Evolutionary conservation across 306 rosid species (phyloP).

Genomic region (Vachellia collinsii): DNA sequence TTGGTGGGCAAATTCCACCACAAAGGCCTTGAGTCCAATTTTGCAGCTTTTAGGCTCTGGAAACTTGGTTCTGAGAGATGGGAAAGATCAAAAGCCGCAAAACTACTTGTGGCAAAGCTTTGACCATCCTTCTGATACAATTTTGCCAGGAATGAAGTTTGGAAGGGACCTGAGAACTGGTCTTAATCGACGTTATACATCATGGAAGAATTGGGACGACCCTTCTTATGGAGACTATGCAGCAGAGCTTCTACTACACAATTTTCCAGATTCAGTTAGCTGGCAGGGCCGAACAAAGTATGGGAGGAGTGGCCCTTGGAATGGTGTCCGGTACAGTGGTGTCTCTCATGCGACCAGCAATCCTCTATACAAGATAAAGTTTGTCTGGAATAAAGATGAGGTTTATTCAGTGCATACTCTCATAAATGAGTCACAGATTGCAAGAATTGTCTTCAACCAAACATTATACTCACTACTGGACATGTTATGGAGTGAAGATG

Average conservation of each 20-base stretch:
- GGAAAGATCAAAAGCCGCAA: constrained; percentile 12
- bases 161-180: constrained; percentile 35
- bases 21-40: not conserved
- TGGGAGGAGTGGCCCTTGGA: not conserved
- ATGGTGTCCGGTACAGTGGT: not conserved
- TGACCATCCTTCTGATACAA: constrained; percentile 31
- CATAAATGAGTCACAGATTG: not conserved
- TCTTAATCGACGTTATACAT: not conserved
- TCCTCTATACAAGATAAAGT: not conserved
- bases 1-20: constrained; percentile 38
- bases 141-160: constrained; percentile 39
- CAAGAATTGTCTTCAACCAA: not conserved
- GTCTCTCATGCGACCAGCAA: not conserved
- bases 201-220: constrained; percentile 39
- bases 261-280: not conserved
- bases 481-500: not conserved
- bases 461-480: not conserved
- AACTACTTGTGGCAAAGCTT: constrained; percentile 48
- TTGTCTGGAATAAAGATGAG: not conserved
- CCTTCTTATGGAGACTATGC: constrained; percentile 33
- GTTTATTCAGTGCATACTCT: not conserved
- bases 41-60: constrained; percentile 43
- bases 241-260: not conserved
- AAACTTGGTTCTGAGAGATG: constrained; percentile 43
- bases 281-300: constrained; percentile 21